These are phyloP conservation scores for Penicillium freii DNA, from an alignment of 2,329 filamentous ascomycete genomes.

Conservation along the genomic window DNA sequence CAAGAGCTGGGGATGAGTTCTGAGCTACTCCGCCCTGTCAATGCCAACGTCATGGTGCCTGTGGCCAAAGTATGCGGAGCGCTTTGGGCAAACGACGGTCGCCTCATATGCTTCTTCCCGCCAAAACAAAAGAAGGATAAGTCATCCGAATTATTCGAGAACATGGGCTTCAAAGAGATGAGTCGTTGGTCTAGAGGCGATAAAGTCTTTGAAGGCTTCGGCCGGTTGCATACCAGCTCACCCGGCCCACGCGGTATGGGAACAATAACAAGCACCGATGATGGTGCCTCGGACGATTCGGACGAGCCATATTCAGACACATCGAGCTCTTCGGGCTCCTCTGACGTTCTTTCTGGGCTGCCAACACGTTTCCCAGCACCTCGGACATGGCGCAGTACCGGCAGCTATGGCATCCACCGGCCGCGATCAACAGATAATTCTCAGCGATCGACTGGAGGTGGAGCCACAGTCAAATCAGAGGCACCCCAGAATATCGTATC, in stretches of 20 bases:
- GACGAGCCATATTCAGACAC: conserved; percentile 60
- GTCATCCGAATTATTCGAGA: conserved; percentile 50
- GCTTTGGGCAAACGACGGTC: conserved; percentile 57
- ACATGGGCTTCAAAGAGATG: conserved; percentile 49
- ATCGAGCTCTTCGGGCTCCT: conserved; percentile 51
- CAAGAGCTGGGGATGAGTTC: conserved; percentile 50
- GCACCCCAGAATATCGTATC: conserved; percentile 67
- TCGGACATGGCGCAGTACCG: conserved; percentile 51
- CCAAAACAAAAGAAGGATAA: conserved; percentile 52
- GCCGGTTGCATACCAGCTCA: conserved; percentile 55
- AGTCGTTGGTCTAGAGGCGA: conserved; percentile 49
- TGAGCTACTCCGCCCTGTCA: conserved; percentile 53
- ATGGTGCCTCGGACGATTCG: conserved; percentile 47
- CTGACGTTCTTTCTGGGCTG: conserved; percentile 45
- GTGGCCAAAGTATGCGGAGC: conserved; percentile 60
- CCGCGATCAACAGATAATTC: conserved; percentile 49
- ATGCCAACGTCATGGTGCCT: conserved; percentile 64
- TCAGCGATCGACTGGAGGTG: conserved; percentile 55
- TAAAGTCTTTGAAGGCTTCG: conserved; percentile 63
- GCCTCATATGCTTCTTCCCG: conserved; percentile 58
- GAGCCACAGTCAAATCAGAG: conserved; percentile 50
- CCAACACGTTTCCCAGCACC: conserved; percentile 51
- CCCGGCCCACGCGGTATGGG: conserved; percentile 46
- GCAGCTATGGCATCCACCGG: conserved; percentile 57
- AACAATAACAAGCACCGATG: conserved; percentile 42